A percentile compares a stretch with the other conserved stretches of the same genome.
These are phyloP conservation scores for Cucurbita moschata DNA, from an alignment of 306 rosid species.

Conservation along the genomic window DNA sequence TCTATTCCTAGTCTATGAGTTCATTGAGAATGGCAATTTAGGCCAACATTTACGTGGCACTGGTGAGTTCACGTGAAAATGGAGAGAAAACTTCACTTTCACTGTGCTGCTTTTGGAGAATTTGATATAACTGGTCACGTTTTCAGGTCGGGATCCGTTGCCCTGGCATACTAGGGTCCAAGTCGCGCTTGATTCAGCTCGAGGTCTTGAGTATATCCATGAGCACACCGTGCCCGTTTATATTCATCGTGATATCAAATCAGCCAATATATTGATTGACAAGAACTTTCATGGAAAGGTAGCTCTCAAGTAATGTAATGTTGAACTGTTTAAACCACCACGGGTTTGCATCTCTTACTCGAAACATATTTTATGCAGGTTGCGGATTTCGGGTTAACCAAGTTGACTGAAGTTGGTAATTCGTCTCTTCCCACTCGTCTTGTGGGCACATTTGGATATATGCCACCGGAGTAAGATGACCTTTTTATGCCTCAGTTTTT, in stretches of 20 bases:
- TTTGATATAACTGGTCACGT: not conserved
- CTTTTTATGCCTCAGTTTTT: not conserved
- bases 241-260: conserved; percentile 90
- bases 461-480: conserved; percentile 80
- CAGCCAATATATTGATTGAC: conserved; percentile 91
- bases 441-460: conserved; percentile 90
- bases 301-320: conserved; percentile 1
- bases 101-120: not conserved
- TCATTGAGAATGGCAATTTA: conserved; percentile 77
- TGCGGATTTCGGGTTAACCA: conserved; percentile 92
- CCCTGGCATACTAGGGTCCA: conserved; percentile 85
- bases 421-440: conserved; percentile 67
- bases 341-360: conserved; percentile 8
- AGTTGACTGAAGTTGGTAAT: conserved; percentile 81
- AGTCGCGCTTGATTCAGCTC: conserved; percentile 90
- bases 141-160: conserved; percentile 57
- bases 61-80: conserved; percentile 31
- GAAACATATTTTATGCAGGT: conserved; percentile 32
- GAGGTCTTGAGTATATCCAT: conserved; percentile 95
- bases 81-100: not conserved
- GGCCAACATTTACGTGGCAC: conserved; percentile 83
- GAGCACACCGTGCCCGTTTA: conserved; percentile 97
- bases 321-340: not conserved
- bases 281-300: conserved; percentile 78
- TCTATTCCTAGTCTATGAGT: conserved; percentile 87